phyloP scores from a whole-genome alignment of 140 eudicot species.

The Erigeron philadelphicus region DNA sequence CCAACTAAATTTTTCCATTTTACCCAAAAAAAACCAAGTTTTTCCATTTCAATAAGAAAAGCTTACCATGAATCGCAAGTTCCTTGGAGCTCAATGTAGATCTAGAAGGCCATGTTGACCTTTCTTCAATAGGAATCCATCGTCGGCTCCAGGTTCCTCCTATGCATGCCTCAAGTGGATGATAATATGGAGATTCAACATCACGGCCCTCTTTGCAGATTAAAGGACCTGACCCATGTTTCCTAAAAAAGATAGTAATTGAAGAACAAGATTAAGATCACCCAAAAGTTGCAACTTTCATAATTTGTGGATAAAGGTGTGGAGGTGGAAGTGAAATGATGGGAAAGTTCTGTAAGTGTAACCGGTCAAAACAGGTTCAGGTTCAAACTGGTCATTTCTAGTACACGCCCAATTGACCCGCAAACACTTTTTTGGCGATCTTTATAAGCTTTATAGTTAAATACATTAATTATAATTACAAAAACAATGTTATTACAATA shows the following conservation, averaged over 20 bases:
- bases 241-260: conserved; percentile 41
- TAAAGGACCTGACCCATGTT: conserved; percentile 56
- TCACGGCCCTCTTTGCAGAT: conserved; percentile 75
- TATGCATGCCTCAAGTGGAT: conserved; percentile 82
- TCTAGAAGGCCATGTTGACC: conserved; percentile 79
- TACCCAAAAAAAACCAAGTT: conserved; percentile 11
- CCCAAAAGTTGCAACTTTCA: conserved; percentile 2
- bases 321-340: background rate
- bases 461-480: background rate
- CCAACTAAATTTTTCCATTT: conserved; percentile 8
- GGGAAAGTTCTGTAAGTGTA: background rate
- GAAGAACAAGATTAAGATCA: conserved; percentile 22
- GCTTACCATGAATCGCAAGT: conserved; percentile 61
- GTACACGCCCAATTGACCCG: background rate
- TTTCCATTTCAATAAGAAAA: conserved; percentile 13
- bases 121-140: conserved; percentile 80
- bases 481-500: background rate
- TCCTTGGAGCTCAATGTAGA: conserved; percentile 54
- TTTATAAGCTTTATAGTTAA: no score
- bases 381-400: background rate
- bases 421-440: background rate
- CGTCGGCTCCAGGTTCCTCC: conserved; percentile 88
- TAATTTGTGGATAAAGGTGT: background rate
- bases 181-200: conserved; percentile 81
- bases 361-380: background rate